These are phyloP conservation scores for Monascus purpureus DNA, from an alignment of 495 filamentous ascomycete genomes.

Conservation along the genomic window DNA sequence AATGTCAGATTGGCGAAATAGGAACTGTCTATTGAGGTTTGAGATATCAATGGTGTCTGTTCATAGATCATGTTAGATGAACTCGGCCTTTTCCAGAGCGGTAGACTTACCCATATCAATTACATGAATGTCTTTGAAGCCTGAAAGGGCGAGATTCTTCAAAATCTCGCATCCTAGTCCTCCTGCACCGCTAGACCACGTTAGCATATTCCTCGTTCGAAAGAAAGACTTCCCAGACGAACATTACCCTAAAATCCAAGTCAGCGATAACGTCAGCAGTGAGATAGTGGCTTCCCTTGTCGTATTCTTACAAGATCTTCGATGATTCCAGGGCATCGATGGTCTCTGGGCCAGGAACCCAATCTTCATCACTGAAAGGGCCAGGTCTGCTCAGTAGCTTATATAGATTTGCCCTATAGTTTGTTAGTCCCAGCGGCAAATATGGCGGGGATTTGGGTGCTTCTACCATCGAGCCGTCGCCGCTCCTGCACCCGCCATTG, in stretches of 20 bases:
- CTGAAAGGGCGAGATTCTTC: slow-evolving; percentile 89
- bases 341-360: slow-evolving; percentile 44
- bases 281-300: too few species aligned
- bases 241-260: slow-evolving; percentile 31
- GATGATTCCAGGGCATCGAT: slow-evolving; percentile 46
- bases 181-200: slow-evolving; percentile 60
- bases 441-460: slow-evolving; percentile 1
- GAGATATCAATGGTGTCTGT: slow-evolving; percentile 94
- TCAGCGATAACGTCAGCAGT: slow-evolving; percentile 12
- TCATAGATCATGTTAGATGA: slow-evolving; percentile 7
- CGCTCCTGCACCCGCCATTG: slow-evolving; percentile 9
- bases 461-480: slow-evolving; percentile 10
- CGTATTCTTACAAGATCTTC: slow-evolving; percentile 52
- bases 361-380: slow-evolving; percentile 64
- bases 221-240: slow-evolving; percentile 6
- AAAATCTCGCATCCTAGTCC: slow-evolving; percentile 94
- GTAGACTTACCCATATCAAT: slow-evolving; percentile 79
- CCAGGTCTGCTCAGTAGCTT: slow-evolving; percentile 60
- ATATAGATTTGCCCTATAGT: slow-evolving; percentile 62
- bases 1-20: slow-evolving; percentile 86
- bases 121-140: slow-evolving; percentile 94
- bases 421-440: slow-evolving; percentile 7
- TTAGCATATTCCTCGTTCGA: slow-evolving; percentile 8
- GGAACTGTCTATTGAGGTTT: slow-evolving; percentile 95
- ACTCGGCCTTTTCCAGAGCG: not conserved